Evolutionary conservation across 2,329 filamentous ascomycete species (phyloP), one percentile per base, ranked within the genome.

Genomic region (Monosporascus sp.): DNA sequence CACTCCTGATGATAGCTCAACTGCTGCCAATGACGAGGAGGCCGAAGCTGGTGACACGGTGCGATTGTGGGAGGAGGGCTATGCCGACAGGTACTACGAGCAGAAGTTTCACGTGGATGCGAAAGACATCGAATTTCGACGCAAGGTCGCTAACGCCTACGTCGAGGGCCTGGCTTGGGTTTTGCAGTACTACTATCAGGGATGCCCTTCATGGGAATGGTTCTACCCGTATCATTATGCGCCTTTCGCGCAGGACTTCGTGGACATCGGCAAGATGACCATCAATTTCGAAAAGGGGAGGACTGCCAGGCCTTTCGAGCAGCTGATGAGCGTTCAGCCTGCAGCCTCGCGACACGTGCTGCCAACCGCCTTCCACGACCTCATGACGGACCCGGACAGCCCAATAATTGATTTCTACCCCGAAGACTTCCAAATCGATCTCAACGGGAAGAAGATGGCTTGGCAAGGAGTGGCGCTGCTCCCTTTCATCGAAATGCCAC

Each of bases 181-280:
- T 40, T 76, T 99, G 49, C 79, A 92, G 37, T 99, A 99, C 73
- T 99, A 99, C 70, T 96, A 97, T 71, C 94, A 99, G 71, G 94
- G 94, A 26, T 99, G 94, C 64, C 91, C 94, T 22, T 97, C 91
- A 0, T 99, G 95, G 94, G 95, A 93, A 50, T 99, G 94, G 94
- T 99, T 94, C 70, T 99, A 97, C 67, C 94, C 94, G 0, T 96
- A 97, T 66, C 94, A 99, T 69, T 99, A 99, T 68, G 95, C 94
- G 1, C 94, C 95, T 3, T 99, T 99, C 68, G 94, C 94, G 2
- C 89, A 91, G 50, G 94, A 99, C 70, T 99, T 99, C 70, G 86
- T 88, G 54, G 86, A 92, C 52, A 79, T 99, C 46, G 83, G 80
- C 50, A 85, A 91, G 61, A 85, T 96, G 78, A 79, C 88, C 34